These are phyloP conservation scores for Ammopiptanthus mongolicus DNA, from an alignment of 306 rosid genomes.

Conservation along the genomic window DNA sequence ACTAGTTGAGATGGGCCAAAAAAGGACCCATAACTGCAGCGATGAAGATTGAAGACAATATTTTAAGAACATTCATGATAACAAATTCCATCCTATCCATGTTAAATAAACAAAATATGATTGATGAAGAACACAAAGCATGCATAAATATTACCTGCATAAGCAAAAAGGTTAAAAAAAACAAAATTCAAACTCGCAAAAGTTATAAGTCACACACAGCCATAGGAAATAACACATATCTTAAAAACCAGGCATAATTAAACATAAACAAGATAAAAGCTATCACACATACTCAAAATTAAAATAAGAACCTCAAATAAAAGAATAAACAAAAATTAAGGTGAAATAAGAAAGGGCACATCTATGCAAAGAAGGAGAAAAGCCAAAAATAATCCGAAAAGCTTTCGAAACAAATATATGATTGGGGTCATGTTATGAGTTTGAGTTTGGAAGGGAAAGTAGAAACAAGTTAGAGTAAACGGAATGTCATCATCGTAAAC, in stretches of 20 bases:
- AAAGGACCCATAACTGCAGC: conserved; percentile 84
- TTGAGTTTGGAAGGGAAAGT: too few species aligned
- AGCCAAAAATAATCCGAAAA: neutral
- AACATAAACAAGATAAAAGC: neutral
- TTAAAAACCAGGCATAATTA: neutral
- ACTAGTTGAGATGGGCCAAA: conserved; percentile 87
- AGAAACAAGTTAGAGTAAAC: too few species aligned
- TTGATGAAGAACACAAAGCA: neutral
- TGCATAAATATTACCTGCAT: neutral
- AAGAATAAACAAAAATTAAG: neutral
- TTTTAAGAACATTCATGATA: conserved; percentile 1
- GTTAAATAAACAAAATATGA: neutral
- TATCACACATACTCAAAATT: neutral
- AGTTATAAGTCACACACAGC: neutral
- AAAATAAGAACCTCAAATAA: neutral
- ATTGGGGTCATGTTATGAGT: too few species aligned
- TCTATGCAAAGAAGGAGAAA: neutral
- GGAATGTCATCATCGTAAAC: too few species aligned
- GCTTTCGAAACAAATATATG: neutral
- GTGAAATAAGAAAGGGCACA: neutral
- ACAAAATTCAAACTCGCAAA: neutral
- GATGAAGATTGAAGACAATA: conserved; percentile 14
- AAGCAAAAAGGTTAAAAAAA: neutral
- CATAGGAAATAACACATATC: neutral
- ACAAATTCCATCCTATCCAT: neutral